Percentiles rank a stretch among this genome's conserved stretches.
Evolutionary conservation across 768 basidiomycete species (phyloP).

Genomic region (Tubosaeta brunneosetosa): DNA sequence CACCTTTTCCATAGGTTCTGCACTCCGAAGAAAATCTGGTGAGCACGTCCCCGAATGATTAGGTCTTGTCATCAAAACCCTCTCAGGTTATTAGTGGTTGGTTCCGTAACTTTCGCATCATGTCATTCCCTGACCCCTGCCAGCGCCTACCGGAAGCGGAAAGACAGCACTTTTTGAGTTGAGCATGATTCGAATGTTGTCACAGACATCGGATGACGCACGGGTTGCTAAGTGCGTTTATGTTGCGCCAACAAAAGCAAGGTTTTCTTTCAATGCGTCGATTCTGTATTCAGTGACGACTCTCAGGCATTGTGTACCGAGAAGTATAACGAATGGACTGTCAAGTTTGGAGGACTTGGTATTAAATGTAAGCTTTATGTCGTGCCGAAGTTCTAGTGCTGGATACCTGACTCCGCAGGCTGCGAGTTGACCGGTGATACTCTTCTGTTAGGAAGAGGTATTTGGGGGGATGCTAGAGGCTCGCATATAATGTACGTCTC

Average conservation of each 20-base stretch:
- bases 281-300: not conserved
- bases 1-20: conserved; percentile 44
- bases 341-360: conserved; percentile 72
- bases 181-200: conserved; percentile 73
- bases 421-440: conserved; percentile 94
- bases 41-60: not conserved
- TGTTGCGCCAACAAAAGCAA: conserved; percentile 87
- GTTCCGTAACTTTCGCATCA: conserved; percentile 7
- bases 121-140: conserved; percentile 2
- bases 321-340: conserved; percentile 75
- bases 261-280: not conserved
- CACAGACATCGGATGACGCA: conserved; percentile 32
- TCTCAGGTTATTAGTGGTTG: conserved; percentile 68
- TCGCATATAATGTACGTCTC: conserved; percentile 71
- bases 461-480: conserved; percentile 69
- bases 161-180: conserved; percentile 96
- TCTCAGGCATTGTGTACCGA: conserved; percentile 83
- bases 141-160: conserved; percentile 94
- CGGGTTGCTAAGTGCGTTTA: conserved; percentile 73
- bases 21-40: conserved; percentile 64
- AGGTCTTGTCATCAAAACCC: conserved; percentile 8
- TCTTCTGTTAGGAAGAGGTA: conserved; percentile 54
- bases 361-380: conserved; percentile 56
- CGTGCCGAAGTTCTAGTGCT: not conserved
- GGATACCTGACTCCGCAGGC: conserved; percentile 40